Percentiles rank a stretch among this genome's conserved stretches.
Evolutionary conservation across 2,329 filamentous ascomycete species (phyloP).

Genomic region (Mycosphaerelloides madeirae): DNA sequence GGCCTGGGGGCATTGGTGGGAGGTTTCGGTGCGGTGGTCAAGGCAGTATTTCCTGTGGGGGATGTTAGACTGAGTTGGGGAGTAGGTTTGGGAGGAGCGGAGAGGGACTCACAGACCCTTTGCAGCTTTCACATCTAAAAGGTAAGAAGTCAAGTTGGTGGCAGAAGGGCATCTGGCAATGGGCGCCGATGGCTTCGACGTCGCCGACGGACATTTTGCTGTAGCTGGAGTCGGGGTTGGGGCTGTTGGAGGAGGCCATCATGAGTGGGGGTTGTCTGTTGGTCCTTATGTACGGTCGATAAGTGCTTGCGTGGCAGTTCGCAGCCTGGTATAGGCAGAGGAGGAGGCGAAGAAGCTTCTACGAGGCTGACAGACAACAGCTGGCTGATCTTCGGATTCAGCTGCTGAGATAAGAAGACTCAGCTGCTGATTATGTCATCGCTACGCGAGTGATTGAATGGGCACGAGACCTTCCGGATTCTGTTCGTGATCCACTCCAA

Average conservation of each 20-base stretch:
- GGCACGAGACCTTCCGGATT: no score
- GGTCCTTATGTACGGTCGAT: background rate
- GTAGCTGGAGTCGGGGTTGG: constrained; percentile 46
- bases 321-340: constrained; percentile 1
- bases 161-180: constrained; percentile 90
- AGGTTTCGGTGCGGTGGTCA: constrained; percentile 81
- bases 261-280: constrained; percentile 1
- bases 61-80: constrained; percentile 1
- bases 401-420: no score
- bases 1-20: constrained; percentile 64
- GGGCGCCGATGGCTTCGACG: constrained; percentile 77
- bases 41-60: constrained; percentile 62
- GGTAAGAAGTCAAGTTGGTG: constrained; percentile 94
- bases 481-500: no score
- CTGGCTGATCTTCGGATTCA: background rate
- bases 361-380: no score
- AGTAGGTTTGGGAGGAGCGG: background rate
- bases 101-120: constrained; percentile 41
- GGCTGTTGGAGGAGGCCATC: constrained; percentile 12
- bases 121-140: constrained; percentile 88
- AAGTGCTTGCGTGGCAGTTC: constrained; percentile 3
- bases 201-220: constrained; percentile 71
- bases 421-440: no score
- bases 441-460: no score
- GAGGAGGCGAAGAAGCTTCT: constrained; percentile 21